Conservation (phyloP, 2,329 filamentous ascomycete species). For the Coniella vitis region DNA sequence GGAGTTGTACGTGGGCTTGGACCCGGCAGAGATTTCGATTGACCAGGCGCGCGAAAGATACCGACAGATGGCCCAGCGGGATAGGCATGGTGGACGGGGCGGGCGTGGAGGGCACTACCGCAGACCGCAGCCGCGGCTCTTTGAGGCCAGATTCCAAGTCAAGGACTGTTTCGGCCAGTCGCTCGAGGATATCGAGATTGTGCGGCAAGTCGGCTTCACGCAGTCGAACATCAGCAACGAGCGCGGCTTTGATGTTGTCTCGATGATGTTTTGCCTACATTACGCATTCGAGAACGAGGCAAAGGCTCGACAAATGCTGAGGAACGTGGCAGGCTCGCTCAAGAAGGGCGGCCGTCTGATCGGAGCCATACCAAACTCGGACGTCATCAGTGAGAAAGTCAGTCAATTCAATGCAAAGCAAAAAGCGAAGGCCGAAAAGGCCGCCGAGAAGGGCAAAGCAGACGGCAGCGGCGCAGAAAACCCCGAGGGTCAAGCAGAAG, state of each 20-base stretch:
- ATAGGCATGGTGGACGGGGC: conserved; percentile 44
- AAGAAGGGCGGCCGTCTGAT: conserved; percentile 95
- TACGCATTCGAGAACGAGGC: conserved; percentile 93
- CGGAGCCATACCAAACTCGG: conserved; percentile 94
- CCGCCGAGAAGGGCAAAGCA: conserved; percentile 23
- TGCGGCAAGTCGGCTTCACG: conserved; percentile 84
- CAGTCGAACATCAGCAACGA: conserved; percentile 62
- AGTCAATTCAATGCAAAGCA: conserved; percentile 62
- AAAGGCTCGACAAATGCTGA: conserved; percentile 85
- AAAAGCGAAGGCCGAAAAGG: conserved; percentile 31
- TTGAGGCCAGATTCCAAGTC: conserved; percentile 79
- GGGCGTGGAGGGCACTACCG: conserved; percentile 40
- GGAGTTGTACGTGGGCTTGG: conserved; percentile 88
- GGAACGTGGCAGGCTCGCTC: conserved; percentile 81
- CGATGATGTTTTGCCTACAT: conserved; percentile 99
- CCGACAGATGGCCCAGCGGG: conserved; percentile 58
- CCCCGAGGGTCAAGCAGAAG: conserved; percentile 22
- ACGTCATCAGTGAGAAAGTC: conserved; percentile 77
- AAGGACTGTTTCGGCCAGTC: conserved; percentile 90
- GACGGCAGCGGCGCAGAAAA: conserved; percentile 18
- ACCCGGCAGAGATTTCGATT: conserved; percentile 88
- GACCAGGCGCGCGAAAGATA: conserved; percentile 85
- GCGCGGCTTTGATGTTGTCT: conserved; percentile 90
- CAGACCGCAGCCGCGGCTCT: conserved; percentile 51
- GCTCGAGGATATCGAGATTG: conserved; percentile 72